Evolutionary conservation across 176 grass and related monocot genomes (phyloP), one percentile per base, ranked within the genome.

Genomic region (Oryza brachyantha): DNA sequence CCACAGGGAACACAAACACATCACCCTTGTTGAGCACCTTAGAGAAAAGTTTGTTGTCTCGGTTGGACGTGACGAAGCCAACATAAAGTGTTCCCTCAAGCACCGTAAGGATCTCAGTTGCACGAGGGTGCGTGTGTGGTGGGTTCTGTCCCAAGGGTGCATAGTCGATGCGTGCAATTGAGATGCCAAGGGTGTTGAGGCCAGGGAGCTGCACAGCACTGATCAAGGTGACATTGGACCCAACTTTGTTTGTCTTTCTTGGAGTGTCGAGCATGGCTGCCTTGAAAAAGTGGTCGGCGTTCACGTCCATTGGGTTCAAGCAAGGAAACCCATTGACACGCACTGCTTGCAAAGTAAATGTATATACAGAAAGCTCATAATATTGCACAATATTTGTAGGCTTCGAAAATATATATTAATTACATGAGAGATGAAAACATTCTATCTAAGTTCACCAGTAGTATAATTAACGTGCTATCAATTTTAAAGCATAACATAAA

Each of bases 21-120:
- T 86, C 68, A 3, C 84, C 84, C 26, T 86, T 86, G n/a, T 79
- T 73, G 39, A 85, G 79, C 13, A 77, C 52, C 54, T 83, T 87
- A 0, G 63, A 14, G 22, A 83, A 69, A 0, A 87, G 24, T 22
- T 65, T 87, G 2, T 50, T 50, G 0, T 77, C 39, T 3, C 29
- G 24, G 24, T 75, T 82, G 3, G 86, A 73, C 0, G 80, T 88
- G 45, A 88, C 22, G 5, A 88, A 88, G 1, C 86, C 74, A 8
- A 88, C 80, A 1, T 83, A 79, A 34, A 88, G 80, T 10, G 86
- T 61, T 9, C 86, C 80, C 7, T 88, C 78, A 21, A 88, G 64
- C 10, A 88, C 74, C 0, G 73, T 78, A 1, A 83, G 7, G 1
- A 88, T 77, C 24, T 88, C 86, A 0, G 74, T 78, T 0, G 86